These are phyloP conservation scores for Corymbia citriodora DNA, from an alignment of 441 rosid species.

Conservation along the genomic window DNA sequence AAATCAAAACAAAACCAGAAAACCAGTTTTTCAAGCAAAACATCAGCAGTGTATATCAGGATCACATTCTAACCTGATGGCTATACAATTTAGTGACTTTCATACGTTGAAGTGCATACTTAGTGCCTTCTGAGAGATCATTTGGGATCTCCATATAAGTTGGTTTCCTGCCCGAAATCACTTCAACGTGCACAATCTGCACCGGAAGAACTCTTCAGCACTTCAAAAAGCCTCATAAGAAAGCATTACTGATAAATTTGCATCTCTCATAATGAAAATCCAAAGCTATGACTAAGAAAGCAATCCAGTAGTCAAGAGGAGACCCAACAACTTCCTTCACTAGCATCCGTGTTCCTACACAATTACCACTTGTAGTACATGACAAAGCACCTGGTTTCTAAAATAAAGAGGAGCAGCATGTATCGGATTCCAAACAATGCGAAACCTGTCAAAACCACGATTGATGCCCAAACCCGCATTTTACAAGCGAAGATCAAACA, in stretches of 20 bases:
- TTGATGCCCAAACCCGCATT: neutral
- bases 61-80: constrained; percentile 67
- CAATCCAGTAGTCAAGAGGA: neutral
- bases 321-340: neutral
- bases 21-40: neutral
- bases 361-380: neutral
- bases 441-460: neutral
- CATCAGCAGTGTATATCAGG: neutral
- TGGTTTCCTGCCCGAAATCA: constrained; percentile 58
- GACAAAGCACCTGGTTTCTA: neutral
- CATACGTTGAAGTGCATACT: constrained; percentile 53
- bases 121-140: constrained; percentile 59
- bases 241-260: neutral
- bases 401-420: neutral
- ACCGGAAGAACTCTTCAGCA: neutral
- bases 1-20: neutral
- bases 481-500: neutral
- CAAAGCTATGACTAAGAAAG: neutral
- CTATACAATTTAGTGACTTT: constrained; percentile 73
- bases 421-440: neutral
- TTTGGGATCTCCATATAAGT: constrained; percentile 45
- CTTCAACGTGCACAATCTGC: constrained; percentile 86
- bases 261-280: neutral
- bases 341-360: neutral
- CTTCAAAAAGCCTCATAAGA: neutral